Conservation (phyloP, 2,329 filamentous ascomycete genomes). For the Alternaria triticimaculans region DNA sequence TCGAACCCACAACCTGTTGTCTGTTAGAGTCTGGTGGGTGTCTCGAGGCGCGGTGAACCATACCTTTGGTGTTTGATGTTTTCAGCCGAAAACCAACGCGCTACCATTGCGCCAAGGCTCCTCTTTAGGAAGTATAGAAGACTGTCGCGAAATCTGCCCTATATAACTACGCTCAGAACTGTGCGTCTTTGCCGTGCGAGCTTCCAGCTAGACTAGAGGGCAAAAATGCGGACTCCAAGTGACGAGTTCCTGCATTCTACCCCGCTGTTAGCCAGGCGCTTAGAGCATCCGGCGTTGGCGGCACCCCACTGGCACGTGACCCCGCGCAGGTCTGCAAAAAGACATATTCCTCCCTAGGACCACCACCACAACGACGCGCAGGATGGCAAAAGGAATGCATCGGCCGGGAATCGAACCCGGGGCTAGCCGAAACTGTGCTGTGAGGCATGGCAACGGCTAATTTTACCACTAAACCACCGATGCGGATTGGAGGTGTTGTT, state of each 20-base stretch:
- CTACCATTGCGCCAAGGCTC: conserved; percentile 36
- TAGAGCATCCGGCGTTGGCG: background rate
- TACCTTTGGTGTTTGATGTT: conserved; percentile 27
- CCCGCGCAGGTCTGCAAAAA: background rate
- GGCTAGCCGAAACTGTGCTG: conserved; percentile 28
- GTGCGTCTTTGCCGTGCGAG: background rate
- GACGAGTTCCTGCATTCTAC: conserved; percentile 1
- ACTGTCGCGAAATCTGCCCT: background rate
- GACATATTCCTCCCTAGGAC: background rate
- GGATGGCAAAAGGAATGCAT: conserved; percentile 19
- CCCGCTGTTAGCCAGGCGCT: background rate
- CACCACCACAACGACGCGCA: background rate
- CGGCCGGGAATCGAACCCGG: conserved; percentile 37
- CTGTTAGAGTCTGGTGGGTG: background rate
- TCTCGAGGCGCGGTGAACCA: background rate
- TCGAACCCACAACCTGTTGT: conserved; percentile 4
- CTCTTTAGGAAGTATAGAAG: conserved; percentile 14
- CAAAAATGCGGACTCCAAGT: background rate
- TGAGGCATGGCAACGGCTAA: conserved; percentile 32
- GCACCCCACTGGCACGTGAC: background rate
- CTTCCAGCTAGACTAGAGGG: background rate
- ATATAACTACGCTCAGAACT: background rate
- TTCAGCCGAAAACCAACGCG: conserved; percentile 35
- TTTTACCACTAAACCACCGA: conserved; percentile 36
- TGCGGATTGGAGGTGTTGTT: background rate